Evolutionary conservation across 1,139 yeast species (phyloP).

Genomic region (Kazachstania sp.): DNA sequence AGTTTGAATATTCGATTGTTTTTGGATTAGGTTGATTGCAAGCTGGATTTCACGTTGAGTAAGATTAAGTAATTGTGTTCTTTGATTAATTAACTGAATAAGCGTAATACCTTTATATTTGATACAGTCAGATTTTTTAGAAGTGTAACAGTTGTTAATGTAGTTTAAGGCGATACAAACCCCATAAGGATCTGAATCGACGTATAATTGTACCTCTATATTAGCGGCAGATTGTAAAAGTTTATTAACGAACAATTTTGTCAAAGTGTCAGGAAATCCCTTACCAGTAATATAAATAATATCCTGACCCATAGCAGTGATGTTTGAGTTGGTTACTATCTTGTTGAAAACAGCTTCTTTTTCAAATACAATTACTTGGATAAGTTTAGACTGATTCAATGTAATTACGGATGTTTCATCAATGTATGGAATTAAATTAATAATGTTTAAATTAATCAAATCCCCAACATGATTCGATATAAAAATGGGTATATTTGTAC

Average conservation of each 20-base stretch:
- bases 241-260: constrained; percentile 22
- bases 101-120: constrained; percentile 17
- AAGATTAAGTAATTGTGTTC: constrained; percentile 11
- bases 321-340: constrained; percentile 2
- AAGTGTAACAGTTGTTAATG: constrained; percentile 4
- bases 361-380: constrained; percentile 22
- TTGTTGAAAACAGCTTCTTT: constrained; percentile 30
- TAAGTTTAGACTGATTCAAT: not conserved
- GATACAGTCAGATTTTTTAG: not conserved
- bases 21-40: constrained; percentile 4
- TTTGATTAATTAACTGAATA: constrained; percentile 12
- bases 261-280: constrained; percentile 32
- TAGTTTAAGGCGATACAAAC: constrained; percentile 29
- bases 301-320: constrained; percentile 1
- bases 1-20: not conserved
- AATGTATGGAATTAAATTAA: constrained; percentile 9
- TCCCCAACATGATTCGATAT: not conserved
- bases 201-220: constrained; percentile 13
- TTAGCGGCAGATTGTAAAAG: constrained; percentile 6
- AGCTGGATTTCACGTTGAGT: constrained; percentile 7
- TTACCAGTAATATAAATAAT: constrained; percentile 30
- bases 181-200: constrained; percentile 34
- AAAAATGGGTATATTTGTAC: not conserved
- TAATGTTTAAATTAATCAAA: constrained; percentile 9
- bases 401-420: not conserved